Evolutionary conservation across 192 early-diverging fungal species (phyloP).

Genomic region (Rhizophagus prolifer): DNA sequence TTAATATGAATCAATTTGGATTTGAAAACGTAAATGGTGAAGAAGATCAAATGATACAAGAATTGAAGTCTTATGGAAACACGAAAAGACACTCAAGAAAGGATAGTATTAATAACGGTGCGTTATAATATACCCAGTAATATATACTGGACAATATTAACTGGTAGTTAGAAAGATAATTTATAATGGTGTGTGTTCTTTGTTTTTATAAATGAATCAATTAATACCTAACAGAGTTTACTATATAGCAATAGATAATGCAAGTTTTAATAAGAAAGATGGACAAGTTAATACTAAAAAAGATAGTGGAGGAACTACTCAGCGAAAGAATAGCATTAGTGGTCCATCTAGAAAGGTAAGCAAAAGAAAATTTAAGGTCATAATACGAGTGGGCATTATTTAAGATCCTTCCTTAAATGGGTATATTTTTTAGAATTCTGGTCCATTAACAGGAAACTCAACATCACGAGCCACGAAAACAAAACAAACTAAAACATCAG

Average conservation of each 20-base stretch:
- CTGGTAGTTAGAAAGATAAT: background rate
- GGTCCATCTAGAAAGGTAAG: constrained; percentile 9
- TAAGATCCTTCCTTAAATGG: background rate
- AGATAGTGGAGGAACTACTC: background rate
- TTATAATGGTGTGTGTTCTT: background rate
- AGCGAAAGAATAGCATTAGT: constrained; percentile 1
- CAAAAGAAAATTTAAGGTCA: background rate
- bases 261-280: background rate
- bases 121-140: background rate
- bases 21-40: background rate
- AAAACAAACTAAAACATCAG: background rate
- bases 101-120: background rate
- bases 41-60: background rate
- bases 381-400: background rate
- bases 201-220: background rate
- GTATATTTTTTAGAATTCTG: constrained; percentile 6
- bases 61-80: background rate
- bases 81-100: background rate
- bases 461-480: background rate
- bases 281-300: background rate
- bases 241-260: background rate
- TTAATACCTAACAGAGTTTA: background rate
- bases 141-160: background rate
- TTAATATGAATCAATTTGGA: background rate
- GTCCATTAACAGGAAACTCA: background rate